These are phyloP conservation scores for Syzygium oleosum DNA, from an alignment of 345 rosid species.

Conservation along the genomic window DNA sequence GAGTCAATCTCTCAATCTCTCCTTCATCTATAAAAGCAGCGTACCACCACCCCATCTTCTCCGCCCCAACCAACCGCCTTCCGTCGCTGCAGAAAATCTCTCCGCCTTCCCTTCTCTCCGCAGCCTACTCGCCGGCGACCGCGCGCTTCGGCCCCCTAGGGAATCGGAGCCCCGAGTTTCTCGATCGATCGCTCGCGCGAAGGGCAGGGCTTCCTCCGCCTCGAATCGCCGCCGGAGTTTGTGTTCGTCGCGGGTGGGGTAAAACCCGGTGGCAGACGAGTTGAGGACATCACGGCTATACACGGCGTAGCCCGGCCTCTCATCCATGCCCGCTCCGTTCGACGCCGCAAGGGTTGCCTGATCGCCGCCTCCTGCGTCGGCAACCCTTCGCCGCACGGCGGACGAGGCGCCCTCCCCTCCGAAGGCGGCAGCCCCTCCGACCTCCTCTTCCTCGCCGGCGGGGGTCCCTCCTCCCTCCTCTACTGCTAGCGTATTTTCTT, in stretches of 20 bases:
- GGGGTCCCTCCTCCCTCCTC: constrained; percentile 30
- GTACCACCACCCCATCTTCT: not conserved
- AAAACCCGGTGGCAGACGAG: constrained; percentile 25
- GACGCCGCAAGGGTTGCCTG: constrained; percentile 74
- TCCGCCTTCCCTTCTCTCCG: not conserved
- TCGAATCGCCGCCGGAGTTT: not conserved
- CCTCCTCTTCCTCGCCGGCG: constrained; percentile 99
- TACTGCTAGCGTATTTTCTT: not conserved
- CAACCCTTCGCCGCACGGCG: constrained; percentile 99
- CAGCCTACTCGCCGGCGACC: not conserved
- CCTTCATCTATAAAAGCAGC: not conserved
- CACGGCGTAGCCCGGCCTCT: constrained; percentile 47
- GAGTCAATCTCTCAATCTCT: not conserved
- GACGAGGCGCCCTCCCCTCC: constrained; percentile 99
- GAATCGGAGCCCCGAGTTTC: not conserved
- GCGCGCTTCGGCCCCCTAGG: not conserved
- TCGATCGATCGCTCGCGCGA: not conserved
- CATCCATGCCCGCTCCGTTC: constrained; percentile 73
- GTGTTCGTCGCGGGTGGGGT: constrained; percentile 16
- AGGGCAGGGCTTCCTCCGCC: not conserved
- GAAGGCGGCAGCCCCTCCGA: constrained; percentile 99
- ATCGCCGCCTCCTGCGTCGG: constrained; percentile 34
- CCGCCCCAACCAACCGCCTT: not conserved
- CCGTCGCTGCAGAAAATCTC: not conserved
- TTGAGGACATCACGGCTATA: constrained; percentile 98